Conservation (phyloP, 441 rosid genomes). For the Euphorbia celastroides region DNA sequence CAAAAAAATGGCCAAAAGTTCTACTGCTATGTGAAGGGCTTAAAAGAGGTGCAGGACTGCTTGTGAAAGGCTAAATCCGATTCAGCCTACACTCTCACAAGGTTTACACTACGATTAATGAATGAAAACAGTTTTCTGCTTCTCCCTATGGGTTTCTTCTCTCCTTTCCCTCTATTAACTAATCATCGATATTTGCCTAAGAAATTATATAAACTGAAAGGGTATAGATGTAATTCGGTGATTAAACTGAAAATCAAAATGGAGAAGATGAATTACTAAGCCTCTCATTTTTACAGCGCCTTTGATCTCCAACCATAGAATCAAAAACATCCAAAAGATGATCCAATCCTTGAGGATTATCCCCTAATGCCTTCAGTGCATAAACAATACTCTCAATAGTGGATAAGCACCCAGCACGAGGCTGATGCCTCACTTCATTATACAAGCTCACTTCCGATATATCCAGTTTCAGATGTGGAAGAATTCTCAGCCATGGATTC, state of each 20-base stretch:
- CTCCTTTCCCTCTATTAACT: too few relatives aligned
- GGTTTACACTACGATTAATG: too few relatives aligned
- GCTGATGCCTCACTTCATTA: constrained; percentile 67
- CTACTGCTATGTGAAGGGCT: too few relatives aligned
- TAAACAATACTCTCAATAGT: constrained; percentile 78
- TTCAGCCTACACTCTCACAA: too few relatives aligned
- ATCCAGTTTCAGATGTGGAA: constrained; percentile 73
- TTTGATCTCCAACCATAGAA: constrained; percentile 81
- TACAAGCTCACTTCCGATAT: constrained; percentile 55
- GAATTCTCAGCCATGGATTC: constrained; percentile 83
- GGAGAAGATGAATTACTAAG: constrained; percentile 25
- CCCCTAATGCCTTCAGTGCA: constrained; percentile 57
- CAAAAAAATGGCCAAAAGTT: too few relatives aligned
- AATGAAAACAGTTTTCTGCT: too few relatives aligned
- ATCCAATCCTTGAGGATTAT: constrained; percentile 42
- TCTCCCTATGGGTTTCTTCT: too few relatives aligned
- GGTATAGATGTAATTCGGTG: constrained; percentile 5
- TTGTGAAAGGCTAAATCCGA: too few relatives aligned
- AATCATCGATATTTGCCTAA: too few relatives aligned
- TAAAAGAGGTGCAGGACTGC: too few relatives aligned
- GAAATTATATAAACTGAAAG: not conserved
- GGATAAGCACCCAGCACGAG: constrained; percentile 68
- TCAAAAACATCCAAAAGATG: constrained; percentile 64
- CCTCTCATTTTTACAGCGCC: constrained; percentile 59
- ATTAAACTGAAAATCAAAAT: not conserved